A percentile compares a stretch with the other conserved stretches of the same genome.
Evolutionary conservation across 352 stramenopile species (phyloP).

Genomic region (Pythium chondricola): DNA sequence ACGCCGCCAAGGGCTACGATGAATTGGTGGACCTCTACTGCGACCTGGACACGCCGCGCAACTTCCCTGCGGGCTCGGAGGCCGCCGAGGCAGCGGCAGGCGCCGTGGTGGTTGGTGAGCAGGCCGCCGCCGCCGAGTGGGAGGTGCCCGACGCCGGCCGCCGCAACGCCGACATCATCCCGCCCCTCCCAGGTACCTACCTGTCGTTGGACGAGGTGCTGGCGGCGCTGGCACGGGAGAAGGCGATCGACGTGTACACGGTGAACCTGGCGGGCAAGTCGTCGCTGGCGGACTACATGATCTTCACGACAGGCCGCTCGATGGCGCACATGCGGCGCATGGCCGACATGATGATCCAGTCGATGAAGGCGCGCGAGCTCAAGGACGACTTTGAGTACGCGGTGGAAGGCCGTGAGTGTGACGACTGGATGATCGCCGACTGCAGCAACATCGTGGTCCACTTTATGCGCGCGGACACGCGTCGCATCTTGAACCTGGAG

Average conservation of each 20-base stretch:
- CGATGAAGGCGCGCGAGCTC: constrained; percentile 62
- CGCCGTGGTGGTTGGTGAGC: constrained; percentile 3
- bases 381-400: constrained; percentile 73
- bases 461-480: constrained; percentile 74
- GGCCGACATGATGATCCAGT: constrained; percentile 83
- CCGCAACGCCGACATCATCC: constrained; percentile 73
- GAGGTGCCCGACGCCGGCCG: constrained; percentile 55
- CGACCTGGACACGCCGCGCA: constrained; percentile 64
- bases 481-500: constrained; percentile 66
- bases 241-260: constrained; percentile 73
- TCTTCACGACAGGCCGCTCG: constrained; percentile 82
- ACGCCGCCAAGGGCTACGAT: constrained; percentile 78
- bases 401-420: constrained; percentile 84
- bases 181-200: constrained; percentile 49
- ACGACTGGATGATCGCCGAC: constrained; percentile 92
- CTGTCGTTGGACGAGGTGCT: constrained; percentile 69
- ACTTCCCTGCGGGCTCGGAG: constrained; percentile 43
- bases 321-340: constrained; percentile 85
- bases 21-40: constrained; percentile 78
- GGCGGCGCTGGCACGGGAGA: constrained; percentile 57
- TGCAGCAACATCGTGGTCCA: constrained; percentile 89
- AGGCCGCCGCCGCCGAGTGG: constrained; percentile 33
- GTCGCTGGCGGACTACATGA: constrained; percentile 84
- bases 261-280: constrained; percentile 71
- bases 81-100: constrained; percentile 24